A percentile compares a stretch with the other conserved stretches of the same genome.
These are phyloP conservation scores for Teratosphaeria zuluensis DNA, from an alignment of 2,329 filamentous ascomycete species.

Conservation along the genomic window DNA sequence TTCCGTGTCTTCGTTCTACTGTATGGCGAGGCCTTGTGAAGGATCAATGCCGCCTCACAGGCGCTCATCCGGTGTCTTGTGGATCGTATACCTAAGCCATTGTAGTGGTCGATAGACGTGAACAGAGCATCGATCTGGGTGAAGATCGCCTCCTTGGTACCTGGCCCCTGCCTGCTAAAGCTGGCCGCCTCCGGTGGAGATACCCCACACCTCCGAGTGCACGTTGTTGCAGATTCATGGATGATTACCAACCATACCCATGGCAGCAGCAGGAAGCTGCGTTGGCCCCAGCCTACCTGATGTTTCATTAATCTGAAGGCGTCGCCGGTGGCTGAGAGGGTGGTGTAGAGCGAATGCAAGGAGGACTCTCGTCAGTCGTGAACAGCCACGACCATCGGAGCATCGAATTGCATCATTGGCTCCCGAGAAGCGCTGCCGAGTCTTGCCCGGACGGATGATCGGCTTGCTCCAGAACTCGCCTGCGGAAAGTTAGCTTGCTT, in stretches of 20 bases:
- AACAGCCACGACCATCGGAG: neutral
- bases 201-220: neutral
- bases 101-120: neutral
- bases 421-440: neutral
- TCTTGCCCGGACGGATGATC: neutral
- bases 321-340: no score
- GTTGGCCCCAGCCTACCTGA: neutral
- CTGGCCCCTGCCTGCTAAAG: neutral
- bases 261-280: neutral
- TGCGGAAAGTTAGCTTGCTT: neutral
- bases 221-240: neutral
- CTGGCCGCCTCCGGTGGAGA: neutral
- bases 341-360: neutral
- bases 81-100: neutral
- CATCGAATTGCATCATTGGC: neutral
- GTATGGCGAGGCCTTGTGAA: no score
- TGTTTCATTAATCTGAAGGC: neutral
- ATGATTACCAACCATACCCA: neutral
- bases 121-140: neutral
- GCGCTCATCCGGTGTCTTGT: no score
- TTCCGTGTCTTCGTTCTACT: no score
- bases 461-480: neutral
- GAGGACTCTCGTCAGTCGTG: neutral
- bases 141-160: neutral
- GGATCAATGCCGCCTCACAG: no score